These are phyloP conservation scores for Boletellus sp. DNA, from an alignment of 1,284 basidiomycete genomes.

Conservation along the genomic window DNA sequence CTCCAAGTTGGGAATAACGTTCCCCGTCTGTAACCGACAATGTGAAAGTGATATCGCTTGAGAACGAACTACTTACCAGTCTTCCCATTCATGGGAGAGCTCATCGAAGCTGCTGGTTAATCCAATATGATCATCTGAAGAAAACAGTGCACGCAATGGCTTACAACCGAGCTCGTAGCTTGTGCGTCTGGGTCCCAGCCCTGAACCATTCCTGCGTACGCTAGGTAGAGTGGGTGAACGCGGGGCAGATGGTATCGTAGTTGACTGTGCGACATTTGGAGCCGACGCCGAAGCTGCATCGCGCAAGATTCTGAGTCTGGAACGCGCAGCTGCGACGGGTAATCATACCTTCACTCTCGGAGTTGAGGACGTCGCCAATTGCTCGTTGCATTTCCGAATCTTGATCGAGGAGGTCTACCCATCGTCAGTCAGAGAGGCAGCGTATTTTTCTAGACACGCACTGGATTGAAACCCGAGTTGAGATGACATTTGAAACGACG, in stretches of 20 bases:
- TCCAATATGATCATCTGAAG: conserved; percentile 6
- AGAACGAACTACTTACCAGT: conserved; percentile 13
- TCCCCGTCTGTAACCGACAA: conserved; percentile 10
- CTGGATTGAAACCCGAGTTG: conserved; percentile 55
- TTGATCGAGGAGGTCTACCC: conserved; percentile 61
- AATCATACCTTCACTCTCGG: conserved; percentile 29
- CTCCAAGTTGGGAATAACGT: conserved; percentile 21
- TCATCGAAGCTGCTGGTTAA: conserved; percentile 16
- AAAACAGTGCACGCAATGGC: not conserved
- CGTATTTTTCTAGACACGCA: conserved; percentile 34
- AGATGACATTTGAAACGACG: conserved; percentile 57
- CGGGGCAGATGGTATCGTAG: conserved; percentile 7
- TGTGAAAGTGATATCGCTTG: conserved; percentile 7
- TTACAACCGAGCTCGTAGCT: conserved; percentile 21
- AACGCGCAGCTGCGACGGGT: not conserved
- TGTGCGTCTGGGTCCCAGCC: conserved; percentile 5
- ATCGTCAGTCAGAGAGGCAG: conserved; percentile 13
- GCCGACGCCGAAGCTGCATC: conserved; percentile 15
- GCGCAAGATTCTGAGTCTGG: not conserved
- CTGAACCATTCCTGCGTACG: conserved; percentile 2
- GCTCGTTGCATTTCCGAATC: conserved; percentile 71
- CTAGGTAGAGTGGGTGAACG: conserved; percentile 16
- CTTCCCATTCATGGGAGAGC: conserved; percentile 9
- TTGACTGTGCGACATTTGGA: conserved; percentile 5
- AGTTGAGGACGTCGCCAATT: conserved; percentile 54